These are phyloP conservation scores for Podila minutissima DNA, from an alignment of 192 early-diverging fungal genomes.

Conservation along the genomic window DNA sequence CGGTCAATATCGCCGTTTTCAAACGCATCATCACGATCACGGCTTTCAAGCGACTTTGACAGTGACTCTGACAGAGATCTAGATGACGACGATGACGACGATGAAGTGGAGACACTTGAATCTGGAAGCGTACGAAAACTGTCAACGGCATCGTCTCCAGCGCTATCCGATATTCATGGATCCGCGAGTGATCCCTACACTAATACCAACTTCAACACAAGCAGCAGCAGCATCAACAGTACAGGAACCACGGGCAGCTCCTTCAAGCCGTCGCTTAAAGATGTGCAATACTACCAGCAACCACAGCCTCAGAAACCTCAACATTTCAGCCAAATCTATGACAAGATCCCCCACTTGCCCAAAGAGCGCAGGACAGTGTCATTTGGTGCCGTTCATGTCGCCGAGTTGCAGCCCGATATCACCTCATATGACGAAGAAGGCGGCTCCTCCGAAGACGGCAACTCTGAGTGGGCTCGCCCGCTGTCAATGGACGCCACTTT, in stretches of 20 bases:
- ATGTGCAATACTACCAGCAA: slow-evolving; percentile 9
- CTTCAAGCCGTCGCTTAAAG: slow-evolving; percentile 27
- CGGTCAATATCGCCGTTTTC: slow-evolving; percentile 50
- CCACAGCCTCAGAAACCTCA: slow-evolving; percentile 13
- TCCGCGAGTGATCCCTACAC: slow-evolving; percentile 29
- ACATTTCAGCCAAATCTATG: slow-evolving; percentile 1
- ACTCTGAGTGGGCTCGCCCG: background rate
- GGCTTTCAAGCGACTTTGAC: slow-evolving; percentile 42
- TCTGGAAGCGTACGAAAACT: slow-evolving; percentile 22
- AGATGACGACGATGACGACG: slow-evolving; percentile 6
- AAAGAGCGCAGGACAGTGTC: slow-evolving; percentile 47
- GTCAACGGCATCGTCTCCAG: slow-evolving; percentile 16
- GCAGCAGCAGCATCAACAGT: slow-evolving; percentile 46
- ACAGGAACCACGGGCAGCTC: slow-evolving; percentile 13
- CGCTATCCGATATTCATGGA: slow-evolving; percentile 24
- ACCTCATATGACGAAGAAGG: slow-evolving; percentile 48
- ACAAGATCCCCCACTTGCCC: slow-evolving; percentile 33
- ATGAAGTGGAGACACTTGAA: slow-evolving; percentile 18
- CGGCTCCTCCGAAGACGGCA: slow-evolving; percentile 38
- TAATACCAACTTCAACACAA: slow-evolving; percentile 42
- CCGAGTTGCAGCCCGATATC: slow-evolving; percentile 35
- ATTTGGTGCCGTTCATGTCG: slow-evolving; percentile 48
- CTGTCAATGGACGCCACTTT: slow-evolving; percentile 3
- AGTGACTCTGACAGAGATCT: slow-evolving; percentile 27
- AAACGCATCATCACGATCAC: slow-evolving; percentile 32